Evolutionary conservation across 805 yeast genomes (phyloP).

Genomic region (Yarrowia phangngaensis): DNA sequence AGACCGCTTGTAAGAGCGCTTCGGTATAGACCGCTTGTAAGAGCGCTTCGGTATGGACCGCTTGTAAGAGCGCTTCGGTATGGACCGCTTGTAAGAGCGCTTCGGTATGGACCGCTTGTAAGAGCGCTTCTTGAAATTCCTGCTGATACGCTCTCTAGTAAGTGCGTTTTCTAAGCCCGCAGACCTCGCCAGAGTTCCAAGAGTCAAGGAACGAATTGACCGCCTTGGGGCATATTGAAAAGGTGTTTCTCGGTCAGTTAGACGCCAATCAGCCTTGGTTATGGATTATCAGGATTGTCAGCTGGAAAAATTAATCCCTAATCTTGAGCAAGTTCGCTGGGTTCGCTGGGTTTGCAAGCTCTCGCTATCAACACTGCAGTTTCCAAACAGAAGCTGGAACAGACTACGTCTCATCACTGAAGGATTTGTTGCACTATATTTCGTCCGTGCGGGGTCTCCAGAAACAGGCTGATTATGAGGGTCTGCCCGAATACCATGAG

Average conservation of each 20-base stretch:
- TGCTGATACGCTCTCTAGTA: conserved; percentile 84
- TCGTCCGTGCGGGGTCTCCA: conserved; percentile 61
- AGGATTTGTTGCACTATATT: conserved; percentile 82
- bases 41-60: no score
- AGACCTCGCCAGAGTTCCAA: conserved; percentile 66
- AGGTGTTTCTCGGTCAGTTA: conserved; percentile 67
- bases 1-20: no score
- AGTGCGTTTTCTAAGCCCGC: conserved; percentile 83
- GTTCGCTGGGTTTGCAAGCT: conserved; percentile 48
- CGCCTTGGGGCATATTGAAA: conserved; percentile 84
- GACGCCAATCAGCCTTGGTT: conserved; percentile 67
- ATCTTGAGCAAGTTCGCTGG: conserved; percentile 40
- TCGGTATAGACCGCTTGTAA: no score
- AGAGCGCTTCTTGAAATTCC: no score
- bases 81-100: no score
- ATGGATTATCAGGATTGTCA: conserved; percentile 68
- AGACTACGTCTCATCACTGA: conserved; percentile 73
- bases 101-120: no score
- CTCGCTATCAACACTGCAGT: conserved; percentile 45
- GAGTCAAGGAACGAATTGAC: conserved; percentile 76
- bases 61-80: no score
- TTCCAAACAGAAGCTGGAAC: conserved; percentile 60
- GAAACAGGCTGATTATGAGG: conserved; percentile 87
- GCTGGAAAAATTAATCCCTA: conserved; percentile 56
- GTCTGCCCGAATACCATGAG: conserved; percentile 68